phyloP scores from a whole-genome alignment of 164 flowering plant species.

The Akebia trifoliata region DNA sequence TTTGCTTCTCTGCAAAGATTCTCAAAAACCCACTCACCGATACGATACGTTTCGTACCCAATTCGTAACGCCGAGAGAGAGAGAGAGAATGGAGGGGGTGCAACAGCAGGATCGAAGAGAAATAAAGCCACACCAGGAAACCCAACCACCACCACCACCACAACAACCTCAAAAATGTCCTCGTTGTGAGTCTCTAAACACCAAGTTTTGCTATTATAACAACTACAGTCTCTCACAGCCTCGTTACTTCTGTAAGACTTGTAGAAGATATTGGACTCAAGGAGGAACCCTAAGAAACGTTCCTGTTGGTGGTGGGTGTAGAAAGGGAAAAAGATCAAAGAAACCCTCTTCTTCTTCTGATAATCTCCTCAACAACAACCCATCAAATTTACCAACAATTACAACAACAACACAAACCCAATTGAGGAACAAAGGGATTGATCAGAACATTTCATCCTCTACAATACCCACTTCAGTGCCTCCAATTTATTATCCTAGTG shows the following conservation, averaged over 20 bases:
- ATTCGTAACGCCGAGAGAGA: too few relatives aligned
- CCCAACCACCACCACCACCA: constrained; percentile 23
- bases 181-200: constrained; percentile 23
- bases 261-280: constrained; percentile 29
- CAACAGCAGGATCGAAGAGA: constrained; percentile 19
- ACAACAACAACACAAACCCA: constrained; percentile 6
- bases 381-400: neutral
- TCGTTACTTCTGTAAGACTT: constrained; percentile 26
- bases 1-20: too few relatives aligned
- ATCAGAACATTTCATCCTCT: neutral
- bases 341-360: constrained; percentile 11
- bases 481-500: constrained; percentile 18
- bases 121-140: constrained; percentile 7
- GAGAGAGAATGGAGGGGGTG: constrained; percentile 3
- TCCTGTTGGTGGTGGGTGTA: constrained; percentile 35
- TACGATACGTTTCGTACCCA: too few relatives aligned
- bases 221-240: constrained; percentile 28
- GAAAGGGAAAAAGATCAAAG: constrained; percentile 40
- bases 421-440: neutral
- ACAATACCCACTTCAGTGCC: neutral
- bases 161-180: constrained; percentile 22
- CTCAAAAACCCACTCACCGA: too few relatives aligned
- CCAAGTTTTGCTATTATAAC: constrained; percentile 32
- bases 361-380: neutral
- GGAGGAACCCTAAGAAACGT: constrained; percentile 27